phyloP scores from a whole-genome alignment of 2,329 filamentous ascomycete species.

The Colletotrichum liriopes region DNA sequence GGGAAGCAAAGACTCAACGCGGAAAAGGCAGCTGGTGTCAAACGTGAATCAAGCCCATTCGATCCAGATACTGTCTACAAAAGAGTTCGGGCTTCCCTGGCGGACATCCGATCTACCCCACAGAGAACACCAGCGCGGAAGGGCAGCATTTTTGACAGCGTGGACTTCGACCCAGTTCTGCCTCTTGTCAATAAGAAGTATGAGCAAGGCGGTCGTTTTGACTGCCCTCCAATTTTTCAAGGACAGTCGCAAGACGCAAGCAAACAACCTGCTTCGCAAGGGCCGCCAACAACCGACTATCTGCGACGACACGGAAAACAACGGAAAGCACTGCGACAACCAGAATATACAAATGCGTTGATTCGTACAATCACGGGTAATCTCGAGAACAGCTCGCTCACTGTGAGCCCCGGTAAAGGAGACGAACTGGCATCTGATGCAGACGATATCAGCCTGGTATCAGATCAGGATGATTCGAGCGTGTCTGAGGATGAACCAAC shows the following conservation, averaged over 20 bases:
- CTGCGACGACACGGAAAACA: constrained; percentile 63
- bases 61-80: constrained; percentile 73
- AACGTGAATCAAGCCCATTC: constrained; percentile 71
- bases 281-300: constrained; percentile 64
- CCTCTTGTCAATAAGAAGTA: constrained; percentile 73
- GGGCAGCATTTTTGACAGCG: constrained; percentile 67
- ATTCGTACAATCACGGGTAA: constrained; percentile 56
- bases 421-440: constrained; percentile 61
- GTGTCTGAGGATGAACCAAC: constrained; percentile 65
- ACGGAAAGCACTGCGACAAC: constrained; percentile 53
- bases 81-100: constrained; percentile 66
- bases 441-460: constrained; percentile 67
- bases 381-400: constrained; percentile 53
- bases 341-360: constrained; percentile 50
- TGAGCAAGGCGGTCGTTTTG: constrained; percentile 69
- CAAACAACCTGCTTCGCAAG: constrained; percentile 50
- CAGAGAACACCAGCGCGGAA: constrained; percentile 52
- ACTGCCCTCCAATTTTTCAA: constrained; percentile 57
- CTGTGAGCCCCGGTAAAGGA: constrained; percentile 56
- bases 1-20: constrained; percentile 49
- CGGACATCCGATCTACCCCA: constrained; percentile 44
- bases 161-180: constrained; percentile 68
- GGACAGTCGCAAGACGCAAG: constrained; percentile 49
- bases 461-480: constrained; percentile 71
- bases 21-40: constrained; percentile 50